phyloP scores from a whole-genome alignment of 768 basidiomycete species.

The Leccinum pellstonianum region DNA sequence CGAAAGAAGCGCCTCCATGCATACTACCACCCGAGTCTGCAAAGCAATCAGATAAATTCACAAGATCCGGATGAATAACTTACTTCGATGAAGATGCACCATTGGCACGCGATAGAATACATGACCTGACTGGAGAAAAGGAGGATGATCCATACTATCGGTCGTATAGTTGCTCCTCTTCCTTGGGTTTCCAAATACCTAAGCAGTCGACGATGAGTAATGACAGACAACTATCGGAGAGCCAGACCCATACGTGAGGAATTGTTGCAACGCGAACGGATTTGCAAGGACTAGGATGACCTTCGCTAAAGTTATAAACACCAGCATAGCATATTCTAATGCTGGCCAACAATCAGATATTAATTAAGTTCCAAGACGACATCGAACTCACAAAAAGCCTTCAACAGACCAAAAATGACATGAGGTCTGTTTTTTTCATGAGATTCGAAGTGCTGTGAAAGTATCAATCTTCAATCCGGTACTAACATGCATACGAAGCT shows the following conservation, averaged over 20 bases:
- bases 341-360: neutral
- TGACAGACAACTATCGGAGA: neutral
- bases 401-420: conserved; percentile 4
- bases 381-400: conserved; percentile 6
- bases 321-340: conserved; percentile 1
- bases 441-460: neutral
- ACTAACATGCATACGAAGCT: conserved; percentile 5
- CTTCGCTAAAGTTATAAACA: neutral
- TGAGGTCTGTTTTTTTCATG: neutral
- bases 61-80: neutral
- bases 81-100: conserved; percentile 44
- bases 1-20: conserved; percentile 51
- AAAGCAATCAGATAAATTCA: neutral
- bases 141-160: conserved; percentile 67
- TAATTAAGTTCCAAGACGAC: neutral
- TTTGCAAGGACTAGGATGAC: conserved; percentile 2
- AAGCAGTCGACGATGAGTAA: neutral
- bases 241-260: conserved; percentile 4
- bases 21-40: conserved; percentile 45
- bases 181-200: conserved; percentile 61
- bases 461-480: neutral
- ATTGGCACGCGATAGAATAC: conserved; percentile 46
- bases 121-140: conserved; percentile 48
- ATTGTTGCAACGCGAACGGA: conserved; percentile 10
- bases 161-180: conserved; percentile 46